Conservation (phyloP, 148 eudicot species). For the Cornus florida region DNA sequence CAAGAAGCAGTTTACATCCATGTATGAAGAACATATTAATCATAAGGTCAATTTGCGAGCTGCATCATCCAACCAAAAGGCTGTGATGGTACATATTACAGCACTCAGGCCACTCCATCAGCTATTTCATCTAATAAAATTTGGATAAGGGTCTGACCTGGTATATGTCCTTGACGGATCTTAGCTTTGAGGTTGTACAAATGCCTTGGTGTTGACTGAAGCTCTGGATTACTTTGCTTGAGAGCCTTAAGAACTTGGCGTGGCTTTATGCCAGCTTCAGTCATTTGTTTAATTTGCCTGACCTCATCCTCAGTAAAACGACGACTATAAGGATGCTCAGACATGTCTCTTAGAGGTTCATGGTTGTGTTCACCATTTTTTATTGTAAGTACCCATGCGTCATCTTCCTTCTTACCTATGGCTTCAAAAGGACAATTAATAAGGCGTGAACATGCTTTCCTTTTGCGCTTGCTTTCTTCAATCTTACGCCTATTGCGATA, state of each 20-base stretch:
- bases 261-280: conserved; percentile 49
- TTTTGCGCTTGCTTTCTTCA: conserved; percentile 43
- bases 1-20: neutral
- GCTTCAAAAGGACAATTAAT: conserved; percentile 59
- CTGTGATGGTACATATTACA: neutral
- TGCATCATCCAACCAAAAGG: neutral
- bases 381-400: conserved; percentile 42
- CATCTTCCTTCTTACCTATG: conserved; percentile 47
- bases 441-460: conserved; percentile 42
- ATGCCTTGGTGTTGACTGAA: conserved; percentile 48
- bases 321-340: conserved; percentile 57
- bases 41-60: neutral
- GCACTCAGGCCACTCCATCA: neutral
- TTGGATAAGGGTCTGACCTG: conserved; percentile 26
- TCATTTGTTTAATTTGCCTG: conserved; percentile 45
- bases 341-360: conserved; percentile 51
- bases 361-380: conserved; percentile 58
- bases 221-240: conserved; percentile 46
- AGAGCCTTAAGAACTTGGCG: conserved; percentile 45
- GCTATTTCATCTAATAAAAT: neutral
- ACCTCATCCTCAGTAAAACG: conserved; percentile 59
- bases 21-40: neutral
- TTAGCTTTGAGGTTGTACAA: conserved; percentile 47
- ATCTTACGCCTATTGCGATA: conserved; percentile 38
- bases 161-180: conserved; percentile 41